Conservation (phyloP, 495 filamentous ascomycete species). For the Penicillium daleae region DNA sequence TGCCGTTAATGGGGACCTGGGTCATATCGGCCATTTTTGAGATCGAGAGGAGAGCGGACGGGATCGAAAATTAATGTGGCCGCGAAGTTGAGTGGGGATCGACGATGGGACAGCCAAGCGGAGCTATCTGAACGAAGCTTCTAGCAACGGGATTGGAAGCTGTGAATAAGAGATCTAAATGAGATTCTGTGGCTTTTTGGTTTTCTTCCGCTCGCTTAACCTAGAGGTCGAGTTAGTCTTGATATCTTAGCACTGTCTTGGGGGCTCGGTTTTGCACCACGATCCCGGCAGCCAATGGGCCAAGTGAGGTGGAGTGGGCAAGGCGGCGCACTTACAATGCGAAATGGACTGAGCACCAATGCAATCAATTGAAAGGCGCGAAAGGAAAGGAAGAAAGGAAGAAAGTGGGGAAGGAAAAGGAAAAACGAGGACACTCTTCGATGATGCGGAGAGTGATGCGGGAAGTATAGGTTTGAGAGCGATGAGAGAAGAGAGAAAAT, state of each 20-base stretch:
- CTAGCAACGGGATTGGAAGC: neutral
- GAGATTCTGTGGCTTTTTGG: constrained; percentile 3
- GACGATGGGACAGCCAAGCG: constrained; percentile 7
- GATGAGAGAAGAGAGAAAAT: constrained; percentile 23
- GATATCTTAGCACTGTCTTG: constrained; percentile 4
- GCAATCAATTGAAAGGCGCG: constrained; percentile 30
- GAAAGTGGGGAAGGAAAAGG: constrained; percentile 12
- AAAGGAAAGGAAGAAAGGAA: constrained; percentile 28
- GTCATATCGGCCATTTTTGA: constrained; percentile 47
- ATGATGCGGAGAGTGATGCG: constrained; percentile 20
- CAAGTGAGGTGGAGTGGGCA: neutral
- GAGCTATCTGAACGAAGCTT: constrained; percentile 6
- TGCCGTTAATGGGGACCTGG: constrained; percentile 51
- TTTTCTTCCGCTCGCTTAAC: constrained; percentile 13
- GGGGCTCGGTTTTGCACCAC: neutral
- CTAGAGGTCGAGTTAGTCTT: constrained; percentile 15
- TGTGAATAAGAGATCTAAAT: constrained; percentile 10
- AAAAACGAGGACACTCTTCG: constrained; percentile 17
- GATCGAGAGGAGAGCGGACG: constrained; percentile 15
- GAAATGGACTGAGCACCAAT: constrained; percentile 32
- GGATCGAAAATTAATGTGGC: constrained; percentile 25
- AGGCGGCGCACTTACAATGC: constrained; percentile 40
- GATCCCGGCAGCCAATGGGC: neutral
- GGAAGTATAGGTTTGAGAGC: constrained; percentile 28
- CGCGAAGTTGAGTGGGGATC: constrained; percentile 18